Evolutionary conservation across 345 rosid genomes (phyloP), one percentile per base, ranked within the genome.

Genomic region (Aegle marmelos): DNA sequence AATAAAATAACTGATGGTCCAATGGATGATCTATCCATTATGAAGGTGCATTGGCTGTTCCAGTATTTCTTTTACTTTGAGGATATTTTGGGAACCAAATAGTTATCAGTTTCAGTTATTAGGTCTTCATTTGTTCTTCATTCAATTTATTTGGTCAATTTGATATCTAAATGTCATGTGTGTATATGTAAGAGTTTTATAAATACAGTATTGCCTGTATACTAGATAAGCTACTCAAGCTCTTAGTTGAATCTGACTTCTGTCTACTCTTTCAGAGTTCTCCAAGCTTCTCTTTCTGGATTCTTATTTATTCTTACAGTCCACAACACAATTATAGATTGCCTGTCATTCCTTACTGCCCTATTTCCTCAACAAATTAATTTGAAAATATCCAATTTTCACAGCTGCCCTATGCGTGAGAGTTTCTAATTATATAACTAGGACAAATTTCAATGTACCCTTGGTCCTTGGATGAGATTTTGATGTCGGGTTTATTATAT

Each of bases 11-110:
- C 76, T 28, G 99, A 94, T 76, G 96, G 91, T 80, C 98, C 98
- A 54, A 83, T 97, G 90, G 99, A 97, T 85, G 99, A 94, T 83
- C 81, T 93, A 83, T 78, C 98, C 58, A 94, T 97, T 80, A 91
- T 97, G 99, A 93, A 90, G 97, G 99, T 94, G 68, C 50, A 41
- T 19, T 70, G 34, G 45, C 36, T 68, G 71, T 34, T 33, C 5
- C n/a, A 33, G 25, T 10, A 21, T 7, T 21, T 33, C 24, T 34
- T 34, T 7, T 10, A 6, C 25, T 19, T 33, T 65, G 0, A 33
- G 25, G n/a, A 63, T 31, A 30, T 63, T 63, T 3, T 1, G 6
- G 25, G 33, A 8, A 10, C 5, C 58, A 7, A 11, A 34, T 4
- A 13, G 64, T n/a, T 4, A n/a, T 57, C n/a, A n/a, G 75, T 56